phyloP scores from a whole-genome alignment of 83 land plant species.

The Isoetes engelmannii region DNA sequence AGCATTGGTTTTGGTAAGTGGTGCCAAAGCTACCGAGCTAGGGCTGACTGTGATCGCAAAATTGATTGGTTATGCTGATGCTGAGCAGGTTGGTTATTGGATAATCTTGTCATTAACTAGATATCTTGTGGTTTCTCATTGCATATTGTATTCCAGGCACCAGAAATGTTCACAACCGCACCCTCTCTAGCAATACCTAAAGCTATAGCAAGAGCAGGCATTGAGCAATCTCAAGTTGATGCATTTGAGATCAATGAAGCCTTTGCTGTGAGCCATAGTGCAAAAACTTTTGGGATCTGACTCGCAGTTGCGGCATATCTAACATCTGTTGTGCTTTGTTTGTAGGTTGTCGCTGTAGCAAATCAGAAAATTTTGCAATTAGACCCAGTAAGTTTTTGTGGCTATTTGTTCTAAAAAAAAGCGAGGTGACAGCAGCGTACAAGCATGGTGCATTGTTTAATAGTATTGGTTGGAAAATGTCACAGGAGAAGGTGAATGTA shows the following conservation, averaged over 20 bases:
- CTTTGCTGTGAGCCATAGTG: conserved; percentile 52
- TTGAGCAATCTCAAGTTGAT: conserved; percentile 74
- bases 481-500: conserved; percentile 73
- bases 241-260: conserved; percentile 92
- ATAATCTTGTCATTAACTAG: background rate
- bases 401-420: too few relatives aligned
- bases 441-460: too few relatives aligned
- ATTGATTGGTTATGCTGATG: conserved; percentile 74
- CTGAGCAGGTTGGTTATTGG: conserved; percentile 52
- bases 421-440: too few relatives aligned
- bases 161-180: conserved; percentile 84
- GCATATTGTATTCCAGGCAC: conserved; percentile 42
- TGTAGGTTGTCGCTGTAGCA: conserved; percentile 81
- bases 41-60: conserved; percentile 73
- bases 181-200: conserved; percentile 94
- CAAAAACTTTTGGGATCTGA: background rate
- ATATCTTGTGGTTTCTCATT: background rate
- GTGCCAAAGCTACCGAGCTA: conserved; percentile 65
- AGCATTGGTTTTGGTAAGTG: conserved; percentile 90
- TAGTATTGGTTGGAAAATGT: too few relatives aligned
- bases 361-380: conserved; percentile 70
- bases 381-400: conserved; percentile 46
- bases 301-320: background rate
- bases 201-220: conserved; percentile 80
- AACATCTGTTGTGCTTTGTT: background rate